These are phyloP conservation scores for Trichosporon sp. DNA, from an alignment of 1,284 basidiomycete species.

Conservation along the genomic window DNA sequence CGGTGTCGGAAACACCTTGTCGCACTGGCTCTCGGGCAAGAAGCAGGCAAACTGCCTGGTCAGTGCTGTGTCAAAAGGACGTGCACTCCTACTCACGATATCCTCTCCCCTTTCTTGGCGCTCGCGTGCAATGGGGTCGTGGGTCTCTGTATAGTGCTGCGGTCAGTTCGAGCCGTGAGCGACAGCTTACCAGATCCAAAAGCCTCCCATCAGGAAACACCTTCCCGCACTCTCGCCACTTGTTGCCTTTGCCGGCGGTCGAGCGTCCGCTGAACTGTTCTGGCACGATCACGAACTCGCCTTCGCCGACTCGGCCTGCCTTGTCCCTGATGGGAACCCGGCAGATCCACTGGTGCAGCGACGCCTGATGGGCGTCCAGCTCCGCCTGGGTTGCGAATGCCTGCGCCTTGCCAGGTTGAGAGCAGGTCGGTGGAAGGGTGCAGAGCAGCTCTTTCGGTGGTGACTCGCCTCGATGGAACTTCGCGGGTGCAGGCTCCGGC, in stretches of 20 bases:
- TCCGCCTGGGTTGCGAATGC: constrained; percentile 60
- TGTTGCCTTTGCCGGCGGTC: constrained; percentile 11
- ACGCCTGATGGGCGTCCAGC: constrained; percentile 73
- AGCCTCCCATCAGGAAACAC: constrained; percentile 80
- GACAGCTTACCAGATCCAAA: constrained; percentile 64
- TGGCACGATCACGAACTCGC: constrained; percentile 30
- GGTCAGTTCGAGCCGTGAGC: constrained; percentile 5
- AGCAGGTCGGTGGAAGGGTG: constrained; percentile 76
- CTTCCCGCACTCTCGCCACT: constrained; percentile 57
- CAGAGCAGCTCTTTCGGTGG: constrained; percentile 54
- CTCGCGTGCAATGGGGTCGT: constrained; percentile 71
- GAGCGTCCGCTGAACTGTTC: constrained; percentile 26
- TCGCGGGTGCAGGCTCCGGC: neutral
- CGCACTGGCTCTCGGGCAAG: constrained; percentile 57
- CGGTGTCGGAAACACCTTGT: constrained; percentile 64
- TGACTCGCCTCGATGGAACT: constrained; percentile 28
- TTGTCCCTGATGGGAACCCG: constrained; percentile 42
- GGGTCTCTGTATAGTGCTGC: constrained; percentile 81
- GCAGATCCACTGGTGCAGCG: constrained; percentile 77
- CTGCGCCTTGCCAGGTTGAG: constrained; percentile 59
- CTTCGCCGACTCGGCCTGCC: constrained; percentile 30
- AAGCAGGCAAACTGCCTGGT: constrained; percentile 71
- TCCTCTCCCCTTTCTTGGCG: constrained; percentile 77
- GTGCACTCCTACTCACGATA: constrained; percentile 59
- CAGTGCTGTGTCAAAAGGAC: neutral